Percentiles rank a stretch among this genome's conserved stretches.
These are phyloP conservation scores for Trametes cingulata DNA, from an alignment of 768 basidiomycete genomes.

Conservation along the genomic window DNA sequence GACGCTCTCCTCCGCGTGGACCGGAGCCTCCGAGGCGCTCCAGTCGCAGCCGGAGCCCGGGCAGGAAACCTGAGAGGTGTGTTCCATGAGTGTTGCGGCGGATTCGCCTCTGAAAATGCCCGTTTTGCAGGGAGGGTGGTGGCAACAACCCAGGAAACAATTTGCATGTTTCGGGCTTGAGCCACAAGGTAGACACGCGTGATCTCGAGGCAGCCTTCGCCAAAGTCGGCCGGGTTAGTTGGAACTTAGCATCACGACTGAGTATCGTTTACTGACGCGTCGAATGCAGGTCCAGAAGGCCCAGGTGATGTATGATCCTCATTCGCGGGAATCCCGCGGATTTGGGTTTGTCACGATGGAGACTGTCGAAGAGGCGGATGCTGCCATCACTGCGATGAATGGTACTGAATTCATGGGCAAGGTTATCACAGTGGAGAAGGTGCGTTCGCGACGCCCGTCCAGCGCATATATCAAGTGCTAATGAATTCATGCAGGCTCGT, in stretches of 20 bases:
- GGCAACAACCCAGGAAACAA: constrained; percentile 63
- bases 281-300: constrained; percentile 57
- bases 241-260: background rate
- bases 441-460: constrained; percentile 27
- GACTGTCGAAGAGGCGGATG: constrained; percentile 84
- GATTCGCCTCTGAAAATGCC: background rate
- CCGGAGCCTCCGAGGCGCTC: constrained; percentile 61
- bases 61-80: constrained; percentile 53
- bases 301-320: constrained; percentile 67
- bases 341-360: constrained; percentile 93
- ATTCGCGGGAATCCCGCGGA: constrained; percentile 70
- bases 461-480: background rate
- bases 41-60: constrained; percentile 81
- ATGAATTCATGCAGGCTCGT: constrained; percentile 60
- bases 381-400: constrained; percentile 83
- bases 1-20: constrained; percentile 47
- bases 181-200: constrained; percentile 70
- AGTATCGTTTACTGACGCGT: background rate
- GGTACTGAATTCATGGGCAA: constrained; percentile 87
- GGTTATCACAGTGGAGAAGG: constrained; percentile 86
- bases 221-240: constrained; percentile 81
- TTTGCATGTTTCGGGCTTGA: constrained; percentile 61
- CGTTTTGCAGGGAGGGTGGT: constrained; percentile 32
- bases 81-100: constrained; percentile 24
- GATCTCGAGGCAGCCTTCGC: constrained; percentile 87